Evolutionary conservation across 1,139 yeast species (phyloP).

Genomic region (Kluyveromyces sp.): DNA sequence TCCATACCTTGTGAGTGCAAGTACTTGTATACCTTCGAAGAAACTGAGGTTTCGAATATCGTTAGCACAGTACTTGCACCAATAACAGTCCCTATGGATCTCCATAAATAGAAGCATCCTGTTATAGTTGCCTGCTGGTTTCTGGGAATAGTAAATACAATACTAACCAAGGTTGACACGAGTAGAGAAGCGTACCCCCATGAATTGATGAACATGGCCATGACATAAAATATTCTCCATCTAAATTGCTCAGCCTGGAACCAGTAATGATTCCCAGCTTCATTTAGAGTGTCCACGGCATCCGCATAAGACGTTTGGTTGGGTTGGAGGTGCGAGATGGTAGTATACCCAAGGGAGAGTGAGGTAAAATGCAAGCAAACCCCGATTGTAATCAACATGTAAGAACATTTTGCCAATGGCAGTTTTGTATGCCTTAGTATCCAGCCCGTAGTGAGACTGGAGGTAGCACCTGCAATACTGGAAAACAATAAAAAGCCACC

Average conservation of each 20-base stretch:
- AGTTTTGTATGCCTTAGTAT: constrained; percentile 28
- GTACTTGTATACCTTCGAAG: constrained; percentile 26
- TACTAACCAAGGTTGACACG: constrained; percentile 29
- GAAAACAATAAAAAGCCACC: constrained; percentile 46
- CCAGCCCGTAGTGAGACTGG: constrained; percentile 55
- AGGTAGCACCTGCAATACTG: constrained; percentile 42
- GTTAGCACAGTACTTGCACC: constrained; percentile 41
- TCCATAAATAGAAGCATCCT: constrained; percentile 38
- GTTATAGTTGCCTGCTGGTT: constrained; percentile 31
- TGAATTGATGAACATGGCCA: constrained; percentile 16
- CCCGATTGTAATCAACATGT: constrained; percentile 18
- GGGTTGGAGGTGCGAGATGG: constrained; percentile 19
- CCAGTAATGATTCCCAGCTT: constrained; percentile 2
- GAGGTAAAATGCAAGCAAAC: constrained; percentile 20
- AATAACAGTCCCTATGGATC: constrained; percentile 41
- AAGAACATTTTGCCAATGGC: constrained; percentile 24
- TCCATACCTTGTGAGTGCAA: constrained; percentile 27
- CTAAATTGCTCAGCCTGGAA: constrained; percentile 10
- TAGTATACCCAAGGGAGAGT: constrained; percentile 13
- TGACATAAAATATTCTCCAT: constrained; percentile 24
- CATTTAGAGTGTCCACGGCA: constrained; percentile 3
- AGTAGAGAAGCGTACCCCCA: constrained; percentile 27
- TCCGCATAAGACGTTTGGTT: constrained; percentile 4
- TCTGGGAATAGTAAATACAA: constrained; percentile 28
- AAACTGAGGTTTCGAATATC: constrained; percentile 30